Evolutionary conservation across 306 rosid genomes (phyloP).

Genomic region (Clitoria ternatea): DNA sequence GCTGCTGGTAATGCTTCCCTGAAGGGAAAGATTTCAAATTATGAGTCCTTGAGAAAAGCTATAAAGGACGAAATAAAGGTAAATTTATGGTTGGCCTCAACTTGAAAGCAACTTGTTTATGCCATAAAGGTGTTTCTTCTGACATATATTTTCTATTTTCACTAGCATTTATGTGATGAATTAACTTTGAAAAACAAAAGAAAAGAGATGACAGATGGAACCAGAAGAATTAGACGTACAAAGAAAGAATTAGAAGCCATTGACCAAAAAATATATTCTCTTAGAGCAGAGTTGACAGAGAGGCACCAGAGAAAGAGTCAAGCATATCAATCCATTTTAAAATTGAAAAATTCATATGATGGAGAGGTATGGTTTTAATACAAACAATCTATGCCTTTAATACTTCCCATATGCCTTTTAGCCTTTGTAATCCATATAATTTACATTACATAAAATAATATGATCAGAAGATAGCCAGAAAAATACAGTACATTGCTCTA

Average conservation of each 20-base stretch:
- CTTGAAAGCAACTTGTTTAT: not conserved
- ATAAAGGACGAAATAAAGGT: slow-evolving; percentile 20
- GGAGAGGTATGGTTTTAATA: slow-evolving; percentile 5
- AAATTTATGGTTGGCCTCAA: not conserved
- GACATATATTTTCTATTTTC: not conserved
- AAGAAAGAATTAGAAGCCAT: not conserved
- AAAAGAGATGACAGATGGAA: not conserved
- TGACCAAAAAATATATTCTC: not conserved
- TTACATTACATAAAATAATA: not conserved
- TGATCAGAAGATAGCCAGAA: not conserved
- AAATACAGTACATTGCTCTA: not conserved
- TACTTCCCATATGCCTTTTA: not conserved
- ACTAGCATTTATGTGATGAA: not conserved
- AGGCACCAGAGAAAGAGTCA: not conserved
- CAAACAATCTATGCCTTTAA: not conserved
- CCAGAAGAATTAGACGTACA: not conserved
- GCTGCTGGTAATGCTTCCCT: not conserved
- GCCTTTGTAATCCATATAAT: not conserved
- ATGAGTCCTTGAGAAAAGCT: not conserved
- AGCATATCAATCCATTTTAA: slow-evolving; percentile 20
- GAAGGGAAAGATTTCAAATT: not conserved
- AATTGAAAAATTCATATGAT: not conserved
- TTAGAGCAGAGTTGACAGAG: not conserved
- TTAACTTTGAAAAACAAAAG: not conserved
- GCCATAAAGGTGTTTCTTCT: not conserved